Evolutionary conservation across 768 basidiomycete genomes (phyloP).

Genomic region (Dacryopinax spathularia): DNA sequence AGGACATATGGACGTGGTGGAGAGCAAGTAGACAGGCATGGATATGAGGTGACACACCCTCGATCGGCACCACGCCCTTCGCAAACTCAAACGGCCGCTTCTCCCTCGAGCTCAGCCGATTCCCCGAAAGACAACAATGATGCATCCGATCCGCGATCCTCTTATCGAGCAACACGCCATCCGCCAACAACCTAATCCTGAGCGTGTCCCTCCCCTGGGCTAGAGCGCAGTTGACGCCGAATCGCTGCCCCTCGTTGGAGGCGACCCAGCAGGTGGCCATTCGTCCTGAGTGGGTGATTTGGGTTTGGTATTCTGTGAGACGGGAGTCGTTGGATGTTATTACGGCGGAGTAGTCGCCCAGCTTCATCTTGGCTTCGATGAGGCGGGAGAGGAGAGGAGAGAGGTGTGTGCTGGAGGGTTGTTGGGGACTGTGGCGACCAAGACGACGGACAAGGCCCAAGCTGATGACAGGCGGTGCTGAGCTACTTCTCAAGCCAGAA

Average conservation of each 20-base stretch:
- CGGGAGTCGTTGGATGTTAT: background rate
- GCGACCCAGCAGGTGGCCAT: background rate
- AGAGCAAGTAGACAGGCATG: background rate
- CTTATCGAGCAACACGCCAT: background rate
- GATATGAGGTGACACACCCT: background rate
- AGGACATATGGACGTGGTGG: no score
- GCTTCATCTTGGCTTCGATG: background rate
- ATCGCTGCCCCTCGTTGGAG: background rate
- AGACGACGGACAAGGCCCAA: no score
- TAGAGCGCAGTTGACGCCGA: background rate
- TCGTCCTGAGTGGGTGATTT: background rate
- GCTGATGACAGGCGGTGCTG: no score
- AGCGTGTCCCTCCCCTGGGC: background rate
- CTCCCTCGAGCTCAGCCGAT: background rate
- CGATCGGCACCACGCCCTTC: background rate
- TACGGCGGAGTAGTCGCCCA: background rate
- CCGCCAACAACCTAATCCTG: background rate
- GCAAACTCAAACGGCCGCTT: background rate
- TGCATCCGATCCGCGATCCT: background rate
- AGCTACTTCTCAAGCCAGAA: no score
- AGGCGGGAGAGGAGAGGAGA: no score
- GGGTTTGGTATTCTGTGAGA: background rate
- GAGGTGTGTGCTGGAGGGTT: no score
- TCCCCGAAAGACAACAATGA: background rate
- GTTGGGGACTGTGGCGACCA: no score